Conservation (phyloP, 345 rosid genomes). For the Populus tremula region DNA sequence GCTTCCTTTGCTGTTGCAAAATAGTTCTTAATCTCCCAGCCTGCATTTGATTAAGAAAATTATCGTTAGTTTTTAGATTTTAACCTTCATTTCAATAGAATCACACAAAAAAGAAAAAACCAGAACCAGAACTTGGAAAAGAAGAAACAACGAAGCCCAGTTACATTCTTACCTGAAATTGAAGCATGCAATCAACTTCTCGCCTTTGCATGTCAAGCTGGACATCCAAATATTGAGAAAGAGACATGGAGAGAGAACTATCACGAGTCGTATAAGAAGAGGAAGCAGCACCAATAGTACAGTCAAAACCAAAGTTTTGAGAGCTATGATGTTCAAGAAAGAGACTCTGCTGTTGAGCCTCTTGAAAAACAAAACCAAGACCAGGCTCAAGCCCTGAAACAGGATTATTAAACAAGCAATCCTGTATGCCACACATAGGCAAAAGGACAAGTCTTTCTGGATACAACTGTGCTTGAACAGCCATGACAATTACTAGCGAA, state of each 20-base stretch:
- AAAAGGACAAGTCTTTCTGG: conserved; percentile 25
- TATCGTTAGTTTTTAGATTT: not conserved
- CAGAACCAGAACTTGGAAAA: not conserved
- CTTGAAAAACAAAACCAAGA: conserved; percentile 17
- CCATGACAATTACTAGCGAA: conserved; percentile 23
- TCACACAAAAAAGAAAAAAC: not conserved
- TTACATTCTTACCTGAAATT: conserved; percentile 24
- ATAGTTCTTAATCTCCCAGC: conserved; percentile 46
- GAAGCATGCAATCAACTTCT: conserved; percentile 38
- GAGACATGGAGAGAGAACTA: conserved; percentile 13
- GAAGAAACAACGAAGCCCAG: not conserved
- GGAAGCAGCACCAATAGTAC: not conserved
- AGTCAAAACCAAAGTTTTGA: conserved; percentile 8
- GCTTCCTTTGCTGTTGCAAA: conserved; percentile 60
- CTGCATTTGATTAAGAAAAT: conserved; percentile 24
- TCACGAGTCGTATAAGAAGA: conserved; percentile 21
- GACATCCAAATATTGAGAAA: conserved; percentile 26
- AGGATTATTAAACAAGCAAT: conserved; percentile 24
- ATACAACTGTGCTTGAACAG: conserved; percentile 36
- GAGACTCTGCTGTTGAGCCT: conserved; percentile 12
- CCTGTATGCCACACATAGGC: conserved; percentile 34
- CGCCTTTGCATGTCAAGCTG: conserved; percentile 40
- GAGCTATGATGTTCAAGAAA: conserved; percentile 1
- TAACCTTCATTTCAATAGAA: too few relatives aligned
- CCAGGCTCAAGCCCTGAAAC: conserved; percentile 21